Evolutionary conservation across 202 grass and related monocot genomes (phyloP).

Genomic region (Schoenoplectus tabernaemontani): DNA sequence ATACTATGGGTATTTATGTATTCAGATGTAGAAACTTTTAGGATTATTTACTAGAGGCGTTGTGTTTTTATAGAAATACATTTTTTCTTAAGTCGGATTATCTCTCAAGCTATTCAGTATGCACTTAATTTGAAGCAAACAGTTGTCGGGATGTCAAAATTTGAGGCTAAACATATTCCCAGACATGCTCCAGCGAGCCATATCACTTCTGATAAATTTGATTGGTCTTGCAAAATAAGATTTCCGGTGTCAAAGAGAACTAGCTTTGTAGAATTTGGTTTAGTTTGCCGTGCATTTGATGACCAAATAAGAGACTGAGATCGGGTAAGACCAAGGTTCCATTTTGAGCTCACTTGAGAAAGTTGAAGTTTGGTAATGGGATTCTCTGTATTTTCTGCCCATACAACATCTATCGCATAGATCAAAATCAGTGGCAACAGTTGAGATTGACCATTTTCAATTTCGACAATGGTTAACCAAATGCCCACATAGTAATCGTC

Average conservation of each 20-base stretch:
- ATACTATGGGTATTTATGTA: neutral
- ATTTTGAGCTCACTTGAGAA: neutral
- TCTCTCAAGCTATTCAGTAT: neutral
- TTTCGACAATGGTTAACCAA: neutral
- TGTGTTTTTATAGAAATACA: neutral
- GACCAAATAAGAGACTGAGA: constrained; percentile 24
- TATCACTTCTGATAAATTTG: neutral
- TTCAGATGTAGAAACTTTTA: neutral
- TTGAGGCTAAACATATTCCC: neutral
- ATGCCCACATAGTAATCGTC: neutral
- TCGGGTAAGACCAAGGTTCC: constrained; percentile 1
- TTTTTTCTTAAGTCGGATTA: neutral
- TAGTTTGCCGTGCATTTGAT: neutral
- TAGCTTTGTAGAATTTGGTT: neutral
- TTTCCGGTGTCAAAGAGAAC: constrained; percentile 33
- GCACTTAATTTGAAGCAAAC: neutral
- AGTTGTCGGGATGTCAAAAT: neutral
- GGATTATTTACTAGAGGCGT: neutral
- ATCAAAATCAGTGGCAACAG: neutral
- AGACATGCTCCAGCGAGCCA: constrained; percentile 1
- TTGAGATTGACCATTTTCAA: neutral
- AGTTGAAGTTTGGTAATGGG: neutral
- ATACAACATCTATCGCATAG: neutral
- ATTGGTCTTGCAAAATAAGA: constrained; percentile 18
- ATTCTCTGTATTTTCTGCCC: constrained; percentile 6